Evolutionary conservation across 352 stramenopile species (phyloP), one percentile per base, ranked within the genome.

Genomic region (Phytopythium oedochilum): DNA sequence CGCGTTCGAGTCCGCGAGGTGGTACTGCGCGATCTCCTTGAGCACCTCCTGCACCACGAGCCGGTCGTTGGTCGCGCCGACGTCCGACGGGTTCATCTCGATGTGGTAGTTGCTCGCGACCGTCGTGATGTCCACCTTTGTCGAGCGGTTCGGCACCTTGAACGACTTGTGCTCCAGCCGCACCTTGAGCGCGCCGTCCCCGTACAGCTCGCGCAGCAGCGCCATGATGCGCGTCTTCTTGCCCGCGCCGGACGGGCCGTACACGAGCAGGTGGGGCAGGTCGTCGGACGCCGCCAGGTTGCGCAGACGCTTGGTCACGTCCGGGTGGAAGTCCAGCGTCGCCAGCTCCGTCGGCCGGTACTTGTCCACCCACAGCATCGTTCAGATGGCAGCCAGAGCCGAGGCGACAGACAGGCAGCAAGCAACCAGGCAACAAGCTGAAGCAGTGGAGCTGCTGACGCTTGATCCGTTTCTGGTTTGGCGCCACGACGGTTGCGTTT

Each of bases 331-430:
- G 69, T 97, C 85, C 43, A 99, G 76, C 61, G 86, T 83, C 43
- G 73, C 64, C 38, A 99, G 76, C 40, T 85, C 81, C 55, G 73
- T 97, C 34, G 97, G 97, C 14, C 97, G 85, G 73, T 99, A 96
- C 81, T 99, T 99, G 74, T 99, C 97, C 23, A 99, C 95, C 96
- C 97, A 99, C 56, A 99, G 70, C 95, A 99, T 98, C 61, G 15
- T 26, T 55, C 56, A 18, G 49, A 40, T 5, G 63, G 18, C 23
- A 59, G 52, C n/a, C n/a, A n/a, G 42, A 20, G 31, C 15, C 39
- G 14, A 29, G 1, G 20, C 6, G 23, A 18, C 18, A 43, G 36
- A 23, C n/a, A n/a, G 5, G 36, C 36, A 43, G 18, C 18, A 43
- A 18, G 18, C 17, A n/a, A n/a, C n/a, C n/a, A n/a, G n/a, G 34